Percentiles rank a stretch among this genome's conserved stretches.
phyloP scores from a whole-genome alignment of 129 eudicot genomes.

The Pittosporum tobira region DNA sequence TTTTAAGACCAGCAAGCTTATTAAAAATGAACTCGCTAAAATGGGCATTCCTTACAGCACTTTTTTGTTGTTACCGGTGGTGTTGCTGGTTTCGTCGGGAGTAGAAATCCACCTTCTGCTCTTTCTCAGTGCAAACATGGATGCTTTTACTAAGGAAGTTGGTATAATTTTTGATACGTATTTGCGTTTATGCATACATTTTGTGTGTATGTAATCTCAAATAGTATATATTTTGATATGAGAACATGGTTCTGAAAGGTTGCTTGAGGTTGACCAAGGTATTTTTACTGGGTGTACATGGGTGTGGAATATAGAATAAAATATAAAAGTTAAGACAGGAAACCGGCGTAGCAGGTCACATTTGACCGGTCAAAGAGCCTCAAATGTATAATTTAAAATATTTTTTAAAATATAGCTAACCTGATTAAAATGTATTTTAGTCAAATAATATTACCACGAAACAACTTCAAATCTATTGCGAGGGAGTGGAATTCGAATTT shows the following conservation, averaged over 20 bases:
- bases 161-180: background rate
- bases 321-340: too few species aligned
- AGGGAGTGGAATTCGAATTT: too few species aligned
- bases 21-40: slow-evolving; percentile 50
- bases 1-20: slow-evolving; percentile 53
- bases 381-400: too few species aligned
- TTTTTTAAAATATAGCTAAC: too few species aligned
- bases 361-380: too few species aligned
- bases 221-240: background rate
- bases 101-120: slow-evolving; percentile 59
- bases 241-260: background rate
- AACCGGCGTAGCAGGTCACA: too few species aligned
- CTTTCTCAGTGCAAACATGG: slow-evolving; percentile 66
- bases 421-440: too few species aligned
- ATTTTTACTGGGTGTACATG: slow-evolving; percentile 27
- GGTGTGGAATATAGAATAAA: too few species aligned
- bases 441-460: too few species aligned
- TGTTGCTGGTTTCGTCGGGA: slow-evolving; percentile 55
- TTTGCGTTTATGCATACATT: background rate
- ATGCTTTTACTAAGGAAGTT: slow-evolving; percentile 71
- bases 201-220: too few species aligned
- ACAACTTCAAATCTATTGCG: too few species aligned
- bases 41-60: slow-evolving; percentile 43
- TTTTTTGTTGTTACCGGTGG: slow-evolving; percentile 66
- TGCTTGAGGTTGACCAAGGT: background rate